Evolutionary conservation across 176 grass and related monocot genomes (phyloP).

Genomic region (Avena insularis): DNA sequence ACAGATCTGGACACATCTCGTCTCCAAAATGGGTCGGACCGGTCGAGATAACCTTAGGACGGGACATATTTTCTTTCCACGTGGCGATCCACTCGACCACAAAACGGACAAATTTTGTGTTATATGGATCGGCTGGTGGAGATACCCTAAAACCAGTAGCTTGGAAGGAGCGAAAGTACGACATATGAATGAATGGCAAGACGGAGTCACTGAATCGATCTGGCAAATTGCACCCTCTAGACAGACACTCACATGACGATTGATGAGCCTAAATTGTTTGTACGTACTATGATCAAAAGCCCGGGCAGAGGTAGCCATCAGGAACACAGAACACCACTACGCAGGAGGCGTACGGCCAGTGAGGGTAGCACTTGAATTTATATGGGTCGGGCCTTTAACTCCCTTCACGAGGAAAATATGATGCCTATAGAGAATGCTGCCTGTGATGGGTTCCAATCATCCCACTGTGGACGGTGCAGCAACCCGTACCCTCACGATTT

Average conservation of each 20-base stretch:
- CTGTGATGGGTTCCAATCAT: neutral
- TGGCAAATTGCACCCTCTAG: neutral
- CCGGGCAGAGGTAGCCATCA: neutral
- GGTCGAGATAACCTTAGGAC: no score
- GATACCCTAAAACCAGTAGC: no score
- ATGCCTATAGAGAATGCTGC: neutral
- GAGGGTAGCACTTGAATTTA: neutral
- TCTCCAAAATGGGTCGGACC: no score
- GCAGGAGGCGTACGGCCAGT: neutral
- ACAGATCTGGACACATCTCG: no score
- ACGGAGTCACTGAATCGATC: no score
- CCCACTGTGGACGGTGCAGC: neutral
- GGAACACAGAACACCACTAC: neutral
- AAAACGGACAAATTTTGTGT: no score
- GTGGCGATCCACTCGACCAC: no score
- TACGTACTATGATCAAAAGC: neutral
- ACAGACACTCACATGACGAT: neutral
- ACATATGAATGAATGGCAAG: no score
- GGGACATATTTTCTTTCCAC: no score
- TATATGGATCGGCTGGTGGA: no score
- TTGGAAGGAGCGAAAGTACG: no score
- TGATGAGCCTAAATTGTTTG: neutral
- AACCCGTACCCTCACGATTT: neutral
- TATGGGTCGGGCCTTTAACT: neutral
- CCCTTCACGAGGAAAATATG: constrained; percentile 5